Evolutionary conservation across 139 green algal species (phyloP).

Genomic region (Chlorella sp.): DNA sequence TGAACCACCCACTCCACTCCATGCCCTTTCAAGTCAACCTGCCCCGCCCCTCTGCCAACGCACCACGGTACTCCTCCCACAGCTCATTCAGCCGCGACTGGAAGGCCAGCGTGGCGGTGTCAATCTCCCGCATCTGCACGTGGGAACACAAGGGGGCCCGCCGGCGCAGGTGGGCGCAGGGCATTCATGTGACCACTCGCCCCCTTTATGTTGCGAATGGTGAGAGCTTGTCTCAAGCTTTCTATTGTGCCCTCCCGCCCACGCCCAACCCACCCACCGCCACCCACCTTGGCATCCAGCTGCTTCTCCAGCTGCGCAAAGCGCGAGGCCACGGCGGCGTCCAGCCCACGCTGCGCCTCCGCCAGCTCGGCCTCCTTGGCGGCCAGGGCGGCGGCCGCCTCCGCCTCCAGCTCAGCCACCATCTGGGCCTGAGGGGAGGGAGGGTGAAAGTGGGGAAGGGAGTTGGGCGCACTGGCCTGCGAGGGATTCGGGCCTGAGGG

Average conservation of each 20-base stretch:
- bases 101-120: constrained; percentile 5
- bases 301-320: constrained; percentile 21
- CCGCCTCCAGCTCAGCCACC: constrained; percentile 8
- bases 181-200: too few species aligned
- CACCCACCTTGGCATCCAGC: constrained; percentile 16
- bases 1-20: too few species aligned
- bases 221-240: too few species aligned
- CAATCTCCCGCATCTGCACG: constrained; percentile 25
- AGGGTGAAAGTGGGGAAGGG: too few species aligned
- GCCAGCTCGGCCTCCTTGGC: constrained; percentile 16
- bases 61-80: constrained; percentile 37
- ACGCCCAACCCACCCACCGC: too few species aligned
- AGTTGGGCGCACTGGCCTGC: too few species aligned
- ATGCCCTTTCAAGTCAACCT: neutral
- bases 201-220: too few species aligned
- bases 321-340: neutral
- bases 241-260: too few species aligned
- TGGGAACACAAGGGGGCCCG: too few species aligned
- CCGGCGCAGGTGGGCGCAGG: neutral
- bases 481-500: too few species aligned
- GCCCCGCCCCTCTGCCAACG: neutral
- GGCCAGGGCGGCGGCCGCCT: neutral
- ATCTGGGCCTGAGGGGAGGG: neutral
- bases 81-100: constrained; percentile 24
- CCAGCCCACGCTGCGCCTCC: neutral